Percentiles rank a stretch among this genome's conserved stretches.
phyloP scores from a whole-genome alignment of 495 filamentous ascomycete genomes.

The Letharia columbiana region DNA sequence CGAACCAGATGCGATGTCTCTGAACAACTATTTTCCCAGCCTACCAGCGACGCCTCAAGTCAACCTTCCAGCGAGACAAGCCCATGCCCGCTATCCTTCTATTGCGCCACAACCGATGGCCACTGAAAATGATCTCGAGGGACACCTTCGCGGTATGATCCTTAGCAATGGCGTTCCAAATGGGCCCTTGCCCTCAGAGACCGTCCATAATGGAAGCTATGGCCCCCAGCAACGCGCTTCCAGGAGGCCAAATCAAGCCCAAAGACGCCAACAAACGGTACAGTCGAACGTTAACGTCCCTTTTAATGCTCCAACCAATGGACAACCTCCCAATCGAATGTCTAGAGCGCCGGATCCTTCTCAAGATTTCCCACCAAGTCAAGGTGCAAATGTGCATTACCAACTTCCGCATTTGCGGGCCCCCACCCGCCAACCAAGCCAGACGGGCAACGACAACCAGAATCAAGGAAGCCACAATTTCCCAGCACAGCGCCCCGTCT shows the following conservation, averaged over 20 bases:
- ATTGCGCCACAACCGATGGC: neutral
- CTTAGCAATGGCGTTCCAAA: conserved; percentile 31
- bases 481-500: neutral
- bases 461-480: neutral
- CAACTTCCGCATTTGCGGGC: neutral
- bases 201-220: neutral
- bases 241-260: conserved; percentile 9
- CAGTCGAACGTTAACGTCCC: neutral
- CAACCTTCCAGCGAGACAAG: conserved; percentile 7
- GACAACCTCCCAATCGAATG: neutral
- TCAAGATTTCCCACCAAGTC: neutral
- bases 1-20: conserved; percentile 1
- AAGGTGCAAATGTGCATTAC: neutral
- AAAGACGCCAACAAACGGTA: conserved; percentile 3
- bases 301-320: neutral
- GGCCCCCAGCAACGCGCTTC: neutral
- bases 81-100: neutral
- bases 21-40: conserved; percentile 4
- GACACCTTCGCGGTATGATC: conserved; percentile 37
- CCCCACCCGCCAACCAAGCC: neutral
- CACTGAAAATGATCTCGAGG: conserved; percentile 27
- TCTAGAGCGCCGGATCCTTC: neutral
- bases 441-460: neutral
- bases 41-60: conserved; percentile 9
- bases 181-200: neutral